Percentiles rank a stretch among this genome's conserved stretches.
Evolutionary conservation across 352 stramenopile species (phyloP).

Genomic region (Phytophthora tubulina): DNA sequence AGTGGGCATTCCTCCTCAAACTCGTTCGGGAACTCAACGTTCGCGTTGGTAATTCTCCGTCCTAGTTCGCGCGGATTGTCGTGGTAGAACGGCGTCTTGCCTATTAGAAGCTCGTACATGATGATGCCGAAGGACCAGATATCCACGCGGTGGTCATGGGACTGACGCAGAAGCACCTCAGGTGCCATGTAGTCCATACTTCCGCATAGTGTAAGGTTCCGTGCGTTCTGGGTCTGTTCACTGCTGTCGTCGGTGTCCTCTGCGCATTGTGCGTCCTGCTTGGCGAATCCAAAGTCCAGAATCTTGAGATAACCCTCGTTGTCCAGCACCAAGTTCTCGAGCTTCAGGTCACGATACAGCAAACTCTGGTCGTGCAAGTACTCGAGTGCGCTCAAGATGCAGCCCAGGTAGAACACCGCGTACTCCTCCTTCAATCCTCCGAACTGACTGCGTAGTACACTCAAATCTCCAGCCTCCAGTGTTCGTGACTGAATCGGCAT

Average conservation of each 20-base stretch:
- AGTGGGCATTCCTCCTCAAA: constrained; percentile 66
- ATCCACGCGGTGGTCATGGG: constrained; percentile 77
- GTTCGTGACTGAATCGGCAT: constrained; percentile 13
- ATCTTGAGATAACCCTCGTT: constrained; percentile 89
- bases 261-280: constrained; percentile 52
- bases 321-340: constrained; percentile 92
- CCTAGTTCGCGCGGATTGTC: constrained; percentile 83
- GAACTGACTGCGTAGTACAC: constrained; percentile 49
- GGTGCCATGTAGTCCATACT: constrained; percentile 89
- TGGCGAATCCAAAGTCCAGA: constrained; percentile 84
- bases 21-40: constrained; percentile 73
- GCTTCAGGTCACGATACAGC: constrained; percentile 92
- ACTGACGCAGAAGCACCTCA: constrained; percentile 70
- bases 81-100: constrained; percentile 90
- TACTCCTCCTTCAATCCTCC: constrained; percentile 65
- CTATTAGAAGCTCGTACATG: constrained; percentile 89
- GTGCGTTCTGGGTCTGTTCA: constrained; percentile 43
- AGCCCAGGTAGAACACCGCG: constrained; percentile 91
- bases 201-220: constrained; percentile 79
- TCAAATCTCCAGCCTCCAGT: constrained; percentile 20
- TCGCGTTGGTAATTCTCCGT: constrained; percentile 72
- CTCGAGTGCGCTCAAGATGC: constrained; percentile 84
- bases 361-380: constrained; percentile 78
- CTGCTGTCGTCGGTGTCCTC: constrained; percentile 29
- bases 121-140: constrained; percentile 89